A percentile compares a stretch with the other conserved stretches of the same genome.
Conservation (phyloP, 768 basidiomycete species). For the Lentinula edodes region DNA sequence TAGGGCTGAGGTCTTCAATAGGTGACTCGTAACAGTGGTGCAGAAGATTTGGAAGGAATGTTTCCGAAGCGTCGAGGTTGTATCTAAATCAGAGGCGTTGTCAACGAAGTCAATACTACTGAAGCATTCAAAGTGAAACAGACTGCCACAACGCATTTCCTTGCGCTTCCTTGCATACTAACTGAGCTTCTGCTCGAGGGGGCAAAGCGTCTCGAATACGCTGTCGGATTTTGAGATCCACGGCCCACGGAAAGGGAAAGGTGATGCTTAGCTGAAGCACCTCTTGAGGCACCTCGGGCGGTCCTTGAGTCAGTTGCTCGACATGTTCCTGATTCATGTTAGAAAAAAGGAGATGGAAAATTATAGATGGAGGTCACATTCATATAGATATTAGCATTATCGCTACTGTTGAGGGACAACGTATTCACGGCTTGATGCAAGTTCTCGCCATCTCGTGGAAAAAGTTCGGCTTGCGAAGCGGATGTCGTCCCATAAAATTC, state of each 20-base stretch:
- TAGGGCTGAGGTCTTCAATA: slow-evolving; percentile 55
- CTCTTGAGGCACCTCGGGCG: slow-evolving; percentile 38
- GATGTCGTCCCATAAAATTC: slow-evolving; percentile 44
- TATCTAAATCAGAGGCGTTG: slow-evolving; percentile 33
- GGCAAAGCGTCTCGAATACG: slow-evolving; percentile 62
- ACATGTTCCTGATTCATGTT: neutral
- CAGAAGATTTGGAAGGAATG: slow-evolving; percentile 62
- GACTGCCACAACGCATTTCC: slow-evolving; percentile 72
- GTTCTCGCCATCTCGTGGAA: slow-evolving; percentile 8
- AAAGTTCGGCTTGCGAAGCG: slow-evolving; percentile 19
- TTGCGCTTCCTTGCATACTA: slow-evolving; percentile 58
- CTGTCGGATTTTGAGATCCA: slow-evolving; percentile 57
- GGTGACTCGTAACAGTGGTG: slow-evolving; percentile 63
- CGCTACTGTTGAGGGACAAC: neutral
- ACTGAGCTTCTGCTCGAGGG: slow-evolving; percentile 49
- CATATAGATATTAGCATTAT: neutral
- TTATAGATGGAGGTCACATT: neutral
- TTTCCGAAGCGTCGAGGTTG: slow-evolving; percentile 65
- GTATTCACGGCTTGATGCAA: slow-evolving; percentile 1
- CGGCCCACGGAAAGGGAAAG: slow-evolving; percentile 66
- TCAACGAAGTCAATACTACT: neutral
- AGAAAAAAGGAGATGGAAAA: neutral
- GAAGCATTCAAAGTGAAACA: slow-evolving; percentile 19
- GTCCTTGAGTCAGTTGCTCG: slow-evolving; percentile 4
- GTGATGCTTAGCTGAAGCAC: slow-evolving; percentile 57